Percentiles rank a stretch among this genome's conserved stretches.
Evolutionary conservation across 257 asterid genomes (phyloP).

Genomic region (Nicotiana paniculata): DNA sequence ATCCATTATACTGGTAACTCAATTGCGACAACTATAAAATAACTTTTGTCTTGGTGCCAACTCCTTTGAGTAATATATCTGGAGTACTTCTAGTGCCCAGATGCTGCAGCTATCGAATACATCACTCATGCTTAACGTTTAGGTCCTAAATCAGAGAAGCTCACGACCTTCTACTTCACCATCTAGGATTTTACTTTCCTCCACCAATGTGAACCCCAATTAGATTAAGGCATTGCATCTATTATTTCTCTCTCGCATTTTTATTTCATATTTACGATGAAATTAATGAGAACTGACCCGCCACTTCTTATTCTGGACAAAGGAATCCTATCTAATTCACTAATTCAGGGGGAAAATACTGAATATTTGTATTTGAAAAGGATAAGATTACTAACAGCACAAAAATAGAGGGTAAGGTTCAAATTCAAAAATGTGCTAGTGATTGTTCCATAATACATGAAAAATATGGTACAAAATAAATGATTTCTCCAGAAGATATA

Average conservation of each 20-base stretch:
- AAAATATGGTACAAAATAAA: neutral
- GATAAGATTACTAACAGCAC: neutral
- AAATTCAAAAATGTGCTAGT: neutral
- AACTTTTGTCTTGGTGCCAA: neutral
- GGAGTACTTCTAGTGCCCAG: neutral
- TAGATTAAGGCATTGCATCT: neutral
- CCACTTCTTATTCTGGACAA: too few relatives aligned
- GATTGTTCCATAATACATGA: neutral
- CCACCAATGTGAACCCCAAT: neutral
- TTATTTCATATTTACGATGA: too few relatives aligned
- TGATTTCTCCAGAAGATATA: too few relatives aligned
- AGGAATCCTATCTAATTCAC: too few relatives aligned
- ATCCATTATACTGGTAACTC: neutral
- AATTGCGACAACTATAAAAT: neutral
- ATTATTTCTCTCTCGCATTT: too few relatives aligned
- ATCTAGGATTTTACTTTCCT: neutral
- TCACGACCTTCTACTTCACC: neutral
- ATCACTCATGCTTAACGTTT: neutral
- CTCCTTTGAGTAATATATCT: neutral
- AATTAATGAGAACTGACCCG: too few relatives aligned
- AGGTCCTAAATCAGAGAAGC: neutral
- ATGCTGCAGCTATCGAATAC: neutral
- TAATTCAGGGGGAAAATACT: too few relatives aligned
- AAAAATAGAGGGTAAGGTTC: neutral
- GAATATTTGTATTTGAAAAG: too few relatives aligned